Conservation (phyloP, 2,329 filamentous ascomycete genomes). For the Leptographium wingfieldii region DNA sequence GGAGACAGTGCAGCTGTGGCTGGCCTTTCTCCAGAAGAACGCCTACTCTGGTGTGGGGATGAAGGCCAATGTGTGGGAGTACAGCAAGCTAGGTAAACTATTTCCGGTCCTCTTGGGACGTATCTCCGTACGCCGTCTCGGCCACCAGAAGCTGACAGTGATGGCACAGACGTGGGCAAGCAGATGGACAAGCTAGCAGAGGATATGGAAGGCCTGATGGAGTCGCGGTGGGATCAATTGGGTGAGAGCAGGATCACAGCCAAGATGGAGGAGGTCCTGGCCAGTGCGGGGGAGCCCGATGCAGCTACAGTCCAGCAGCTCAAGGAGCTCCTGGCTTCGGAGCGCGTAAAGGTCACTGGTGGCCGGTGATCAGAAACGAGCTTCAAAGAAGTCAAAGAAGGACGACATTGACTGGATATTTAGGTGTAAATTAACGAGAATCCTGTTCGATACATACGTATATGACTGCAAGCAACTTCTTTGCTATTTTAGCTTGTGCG, state of each 20-base stretch:
- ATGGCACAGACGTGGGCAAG: constrained; percentile 32
- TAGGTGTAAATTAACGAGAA: not conserved
- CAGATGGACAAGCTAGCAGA: constrained; percentile 36
- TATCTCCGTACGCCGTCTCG: not conserved
- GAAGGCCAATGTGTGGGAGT: constrained; percentile 97
- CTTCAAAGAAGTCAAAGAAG: not conserved
- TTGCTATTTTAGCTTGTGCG: not conserved
- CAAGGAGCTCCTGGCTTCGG: constrained; percentile 19
- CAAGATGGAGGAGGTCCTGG: constrained; percentile 45
- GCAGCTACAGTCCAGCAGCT: constrained; percentile 39
- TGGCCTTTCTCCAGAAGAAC: constrained; percentile 84
- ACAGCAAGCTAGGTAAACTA: constrained; percentile 54
- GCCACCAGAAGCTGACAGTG: not conserved
- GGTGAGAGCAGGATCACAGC: constrained; percentile 37
- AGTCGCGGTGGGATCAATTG: constrained; percentile 42
- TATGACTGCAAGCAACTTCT: not conserved
- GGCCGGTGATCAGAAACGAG: constrained; percentile 11
- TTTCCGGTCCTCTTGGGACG: not conserved
- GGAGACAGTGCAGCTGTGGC: constrained; percentile 80
- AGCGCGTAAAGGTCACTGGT: constrained; percentile 15
- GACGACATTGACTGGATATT: not conserved
- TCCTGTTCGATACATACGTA: not conserved
- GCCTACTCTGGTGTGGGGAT: constrained; percentile 94
- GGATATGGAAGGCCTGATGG: constrained; percentile 28
- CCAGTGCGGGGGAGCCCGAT: constrained; percentile 10